A percentile compares a stretch with the other conserved stretches of the same genome.
phyloP scores from a whole-genome alignment of 108 stramenopile genomes.

The Fistulifera pelliculosa region DNA sequence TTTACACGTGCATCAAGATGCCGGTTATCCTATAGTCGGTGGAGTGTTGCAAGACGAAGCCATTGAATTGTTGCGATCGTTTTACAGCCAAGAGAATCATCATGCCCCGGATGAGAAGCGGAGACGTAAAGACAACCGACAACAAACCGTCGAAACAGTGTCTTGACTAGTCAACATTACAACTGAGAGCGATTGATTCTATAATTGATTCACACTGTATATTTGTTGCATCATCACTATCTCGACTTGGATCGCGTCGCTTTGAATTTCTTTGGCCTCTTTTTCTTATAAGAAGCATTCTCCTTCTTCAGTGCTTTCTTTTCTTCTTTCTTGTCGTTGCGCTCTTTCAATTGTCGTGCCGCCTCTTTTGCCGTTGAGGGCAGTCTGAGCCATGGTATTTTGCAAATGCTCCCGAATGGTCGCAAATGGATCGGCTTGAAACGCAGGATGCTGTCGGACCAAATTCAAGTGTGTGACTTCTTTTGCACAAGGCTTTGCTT shows the following conservation, averaged over 20 bases:
- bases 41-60: slow-evolving; percentile 69
- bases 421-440: slow-evolving; percentile 64
- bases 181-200: too few relatives aligned
- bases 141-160: too few relatives aligned
- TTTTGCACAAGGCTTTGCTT: slow-evolving; percentile 39
- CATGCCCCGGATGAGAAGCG: slow-evolving; percentile 77
- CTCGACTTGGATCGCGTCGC: slow-evolving; percentile 9
- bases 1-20: slow-evolving; percentile 40
- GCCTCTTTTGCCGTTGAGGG: slow-evolving; percentile 30
- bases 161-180: too few relatives aligned
- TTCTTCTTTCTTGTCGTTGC: slow-evolving; percentile 28
- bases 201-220: too few relatives aligned
- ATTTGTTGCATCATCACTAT: too few relatives aligned
- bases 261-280: slow-evolving; percentile 25
- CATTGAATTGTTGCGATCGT: slow-evolving; percentile 56
- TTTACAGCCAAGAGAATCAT: slow-evolving; percentile 79
- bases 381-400: slow-evolving; percentile 51
- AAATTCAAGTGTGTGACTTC: slow-evolving; percentile 61
- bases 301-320: slow-evolving; percentile 27
- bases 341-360: slow-evolving; percentile 17
- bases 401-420: slow-evolving; percentile 68
- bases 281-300: slow-evolving; percentile 14
- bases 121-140: slow-evolving; percentile 28
- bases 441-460: slow-evolving; percentile 70
- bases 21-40: slow-evolving; percentile 43